phyloP scores from a whole-genome alignment of 2,329 filamentous ascomycete species.

The Hypocrella siamensis region DNA sequence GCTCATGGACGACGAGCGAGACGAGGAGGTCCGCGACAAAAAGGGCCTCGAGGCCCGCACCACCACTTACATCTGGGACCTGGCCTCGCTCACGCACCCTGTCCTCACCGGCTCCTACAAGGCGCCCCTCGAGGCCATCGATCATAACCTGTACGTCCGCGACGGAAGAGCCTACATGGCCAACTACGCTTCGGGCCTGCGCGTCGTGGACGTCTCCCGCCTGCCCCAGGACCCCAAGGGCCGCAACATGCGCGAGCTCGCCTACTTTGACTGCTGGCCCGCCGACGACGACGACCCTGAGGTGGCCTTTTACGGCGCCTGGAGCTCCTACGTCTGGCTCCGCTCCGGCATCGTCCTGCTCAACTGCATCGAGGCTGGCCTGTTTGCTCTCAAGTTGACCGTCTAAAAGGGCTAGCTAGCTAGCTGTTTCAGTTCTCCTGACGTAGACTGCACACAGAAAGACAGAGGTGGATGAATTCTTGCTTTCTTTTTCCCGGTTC shows the following conservation, averaged over 20 bases:
- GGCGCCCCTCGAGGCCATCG: conserved; percentile 20
- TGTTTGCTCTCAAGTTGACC: conserved; percentile 21
- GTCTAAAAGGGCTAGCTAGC: too few species aligned
- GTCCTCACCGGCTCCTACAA: conserved; percentile 23
- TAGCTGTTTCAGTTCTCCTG: too few species aligned
- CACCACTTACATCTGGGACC: conserved; percentile 34
- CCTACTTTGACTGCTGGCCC: conserved; percentile 30
- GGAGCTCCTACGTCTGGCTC: conserved; percentile 31
- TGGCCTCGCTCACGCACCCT: conserved; percentile 22
- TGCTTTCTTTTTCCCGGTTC: too few species aligned
- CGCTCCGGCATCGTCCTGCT: conserved; percentile 27
- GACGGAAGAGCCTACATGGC: conserved; percentile 26
- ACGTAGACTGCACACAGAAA: too few species aligned
- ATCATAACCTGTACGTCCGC: conserved; percentile 30
- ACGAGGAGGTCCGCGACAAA: conserved; percentile 27
- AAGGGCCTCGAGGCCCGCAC: conserved; percentile 22
- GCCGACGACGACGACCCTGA: conserved; percentile 22
- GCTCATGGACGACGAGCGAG: conserved; percentile 36
- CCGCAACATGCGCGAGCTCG: conserved; percentile 21
- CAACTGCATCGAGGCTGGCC: conserved; percentile 32
- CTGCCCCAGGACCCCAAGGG: conserved; percentile 21
- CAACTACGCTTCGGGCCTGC: conserved; percentile 32
- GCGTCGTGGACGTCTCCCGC: conserved; percentile 17
- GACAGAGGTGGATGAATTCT: too few species aligned
- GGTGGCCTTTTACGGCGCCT: conserved; percentile 24